Evolutionary conservation across 495 filamentous ascomycete genomes (phyloP).

Genomic region (Penicillium riverlandense): DNA sequence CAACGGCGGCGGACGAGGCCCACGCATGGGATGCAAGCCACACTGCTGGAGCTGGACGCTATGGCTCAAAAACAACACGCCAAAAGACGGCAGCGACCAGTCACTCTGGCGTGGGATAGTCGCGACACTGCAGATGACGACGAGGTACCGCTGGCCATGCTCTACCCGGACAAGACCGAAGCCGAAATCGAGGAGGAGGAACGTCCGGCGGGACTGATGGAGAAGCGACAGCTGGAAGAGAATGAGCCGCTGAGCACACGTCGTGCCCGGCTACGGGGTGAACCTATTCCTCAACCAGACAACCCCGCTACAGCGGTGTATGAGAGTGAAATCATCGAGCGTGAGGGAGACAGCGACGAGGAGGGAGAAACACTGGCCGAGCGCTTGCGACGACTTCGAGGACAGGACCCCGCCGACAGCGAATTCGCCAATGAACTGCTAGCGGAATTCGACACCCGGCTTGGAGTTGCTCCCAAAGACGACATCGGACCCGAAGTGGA

Average conservation of each 20-base stretch:
- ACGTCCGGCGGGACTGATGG: constrained; percentile 77
- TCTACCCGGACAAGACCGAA: constrained; percentile 58
- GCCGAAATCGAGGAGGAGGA: constrained; percentile 46
- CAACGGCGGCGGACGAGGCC: constrained; percentile 61
- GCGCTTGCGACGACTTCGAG: constrained; percentile 62
- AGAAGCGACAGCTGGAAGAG: constrained; percentile 78
- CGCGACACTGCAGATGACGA: constrained; percentile 56
- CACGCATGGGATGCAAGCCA: constrained; percentile 74
- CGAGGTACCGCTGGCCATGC: constrained; percentile 76
- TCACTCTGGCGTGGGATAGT: constrained; percentile 88
- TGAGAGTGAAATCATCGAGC: constrained; percentile 13
- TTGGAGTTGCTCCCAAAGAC: constrained; percentile 13
- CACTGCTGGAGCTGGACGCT: constrained; percentile 82
- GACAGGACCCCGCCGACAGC: constrained; percentile 52
- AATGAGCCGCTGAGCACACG: constrained; percentile 80
- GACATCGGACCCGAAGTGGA: background rate
- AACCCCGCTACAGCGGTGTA: constrained; percentile 34
- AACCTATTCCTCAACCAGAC: constrained; percentile 20
- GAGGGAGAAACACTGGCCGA: constrained; percentile 77
- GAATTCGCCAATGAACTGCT: constrained; percentile 77
- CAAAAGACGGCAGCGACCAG: constrained; percentile 61
- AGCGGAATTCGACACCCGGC: constrained; percentile 56
- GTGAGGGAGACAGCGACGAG: constrained; percentile 38
- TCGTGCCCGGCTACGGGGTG: constrained; percentile 67
- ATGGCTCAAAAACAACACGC: constrained; percentile 82